Base-by-base conservation (phyloP, 768 basidiomycete genomes). In the Boletus fagicola region DNA sequence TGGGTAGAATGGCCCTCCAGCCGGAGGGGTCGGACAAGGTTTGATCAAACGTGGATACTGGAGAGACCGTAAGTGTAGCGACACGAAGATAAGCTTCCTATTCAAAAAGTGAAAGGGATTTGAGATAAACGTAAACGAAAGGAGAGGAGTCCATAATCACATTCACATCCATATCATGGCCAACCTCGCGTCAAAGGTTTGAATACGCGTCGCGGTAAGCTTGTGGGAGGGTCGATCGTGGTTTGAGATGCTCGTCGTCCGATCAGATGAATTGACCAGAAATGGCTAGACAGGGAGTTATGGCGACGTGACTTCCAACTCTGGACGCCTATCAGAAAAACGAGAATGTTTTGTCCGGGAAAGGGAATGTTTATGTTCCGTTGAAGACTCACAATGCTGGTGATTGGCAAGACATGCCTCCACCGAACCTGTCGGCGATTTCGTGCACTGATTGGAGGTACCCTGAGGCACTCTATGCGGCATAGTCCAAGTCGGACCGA, bases 351-450 rank as follows among this genome's bases (percentile, higher is more conserved):
- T 38, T 16, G n/a, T 50, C 51, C 26, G 3, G 11, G 35, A 60
- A 57, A 49, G 43, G 49, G 13, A 53, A 33, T 4, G 1, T 12
- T 10, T 10, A 47, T 44, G 46, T 45, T 56, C 47, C 40, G 36
- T 59, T 39, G 8, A 46, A 40, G 10, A 50, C 30, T 30, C 22
- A 39, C 38, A 18, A n/a, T 38, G 26, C 1, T 39, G 28, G 26
- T 31, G 56, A 40, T 56, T 62, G 66, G 51, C 39, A 56, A 9
- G 38, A 5, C 1, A 11, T 18, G 26, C 35, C 31, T 40, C 52
- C 57, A 44, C 60, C 53, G 67, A 42, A 1, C 22, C 4, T 24
- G 20, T 59, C 66, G 54, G 64, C 7, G 8, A 46, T 24, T 28
- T 49, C 18, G n/a, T 40, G 42, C 16, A 35, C 28, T 5, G 44